phyloP scores from a whole-genome alignment of 441 rosid genomes.

The Gossypium trilobum region DNA sequence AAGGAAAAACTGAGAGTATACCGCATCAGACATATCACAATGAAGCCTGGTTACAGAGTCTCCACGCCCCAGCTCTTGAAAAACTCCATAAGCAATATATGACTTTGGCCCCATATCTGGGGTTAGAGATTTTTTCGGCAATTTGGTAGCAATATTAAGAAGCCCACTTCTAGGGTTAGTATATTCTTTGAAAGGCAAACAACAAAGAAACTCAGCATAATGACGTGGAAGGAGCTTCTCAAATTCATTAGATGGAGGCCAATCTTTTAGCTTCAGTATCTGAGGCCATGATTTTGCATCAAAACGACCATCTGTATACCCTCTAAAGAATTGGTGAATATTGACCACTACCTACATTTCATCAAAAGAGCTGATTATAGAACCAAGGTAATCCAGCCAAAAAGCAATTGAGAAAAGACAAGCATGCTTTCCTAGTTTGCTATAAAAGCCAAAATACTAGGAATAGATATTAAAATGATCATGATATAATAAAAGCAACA shows the following conservation, averaged over 20 bases:
- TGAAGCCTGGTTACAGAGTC: constrained; percentile 92
- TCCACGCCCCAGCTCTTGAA: constrained; percentile 76
- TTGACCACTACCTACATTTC: constrained; percentile 42
- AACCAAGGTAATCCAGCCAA: background rate
- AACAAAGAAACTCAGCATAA: constrained; percentile 48
- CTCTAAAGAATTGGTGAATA: constrained; percentile 50
- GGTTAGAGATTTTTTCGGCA: constrained; percentile 44
- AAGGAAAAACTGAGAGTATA: constrained; percentile 12
- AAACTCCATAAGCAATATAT: constrained; percentile 68
- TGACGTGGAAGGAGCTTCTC: constrained; percentile 63
- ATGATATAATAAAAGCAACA: background rate
- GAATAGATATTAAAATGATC: background rate
- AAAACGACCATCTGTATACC: constrained; percentile 35
- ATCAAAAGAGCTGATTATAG: background rate
- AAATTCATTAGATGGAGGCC: constrained; percentile 71
- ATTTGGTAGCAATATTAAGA: constrained; percentile 54
- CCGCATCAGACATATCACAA: constrained; percentile 94
- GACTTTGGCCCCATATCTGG: constrained; percentile 98
- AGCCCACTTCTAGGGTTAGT: constrained; percentile 55
- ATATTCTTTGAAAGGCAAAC: constrained; percentile 79
- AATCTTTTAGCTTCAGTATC: constrained; percentile 71
- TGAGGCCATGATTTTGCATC: constrained; percentile 44
- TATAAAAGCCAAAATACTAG: background rate
- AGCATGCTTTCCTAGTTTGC: background rate
- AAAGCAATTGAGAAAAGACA: background rate